Base-by-base conservation (phyloP, 306 rosid species). In the Quercus bicolor region DNA sequence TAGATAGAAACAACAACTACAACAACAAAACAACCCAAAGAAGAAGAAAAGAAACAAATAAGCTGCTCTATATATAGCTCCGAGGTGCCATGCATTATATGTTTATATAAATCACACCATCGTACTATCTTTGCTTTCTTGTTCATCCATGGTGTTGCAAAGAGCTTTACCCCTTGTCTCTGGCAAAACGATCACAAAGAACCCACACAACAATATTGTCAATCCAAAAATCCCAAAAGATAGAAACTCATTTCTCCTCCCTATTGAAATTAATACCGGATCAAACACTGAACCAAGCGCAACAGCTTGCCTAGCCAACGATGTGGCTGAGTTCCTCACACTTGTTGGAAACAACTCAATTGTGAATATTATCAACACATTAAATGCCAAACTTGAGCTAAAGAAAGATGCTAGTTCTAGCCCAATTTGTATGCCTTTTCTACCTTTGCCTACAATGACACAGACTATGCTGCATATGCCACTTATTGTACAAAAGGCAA, bases 311-410 rank as follows among this genome's bases (percentile, higher is more conserved):
- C 91, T 74, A 43, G 80, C 78, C 56, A 88, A 51, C 1, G 89
- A 76, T 2, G 86, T 75, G 3, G 85, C 61, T 15, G 85, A 83
- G 81, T 88, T 88, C 71, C 89, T 88, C 75, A 88, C 87, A 61
- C 89, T 31, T 2, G 89, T 85, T 1, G 89, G 91, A 68, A 88
- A 79, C 56, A 88, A 1, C 81, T 88, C 91, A 8, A 85, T 31
- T 4, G 77, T 77, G 68, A 55, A 88, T 26, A 88, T 76, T 0
- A 86, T 43, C 33, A 85, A 51, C 62, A 88, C 72, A 40, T 84
- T 77, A 37, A 24, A 77, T 13, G 88, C 81, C 1, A 81, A 71
- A 0, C 73, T 51, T 1, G 81, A 71, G 37, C 87, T 8, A 10
- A 85, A 87, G 69, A 82, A 87, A 11, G 88, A 77, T 9, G 81